phyloP scores from a whole-genome alignment of 345 rosid species.

The Raphanus raphanistrum region DNA sequence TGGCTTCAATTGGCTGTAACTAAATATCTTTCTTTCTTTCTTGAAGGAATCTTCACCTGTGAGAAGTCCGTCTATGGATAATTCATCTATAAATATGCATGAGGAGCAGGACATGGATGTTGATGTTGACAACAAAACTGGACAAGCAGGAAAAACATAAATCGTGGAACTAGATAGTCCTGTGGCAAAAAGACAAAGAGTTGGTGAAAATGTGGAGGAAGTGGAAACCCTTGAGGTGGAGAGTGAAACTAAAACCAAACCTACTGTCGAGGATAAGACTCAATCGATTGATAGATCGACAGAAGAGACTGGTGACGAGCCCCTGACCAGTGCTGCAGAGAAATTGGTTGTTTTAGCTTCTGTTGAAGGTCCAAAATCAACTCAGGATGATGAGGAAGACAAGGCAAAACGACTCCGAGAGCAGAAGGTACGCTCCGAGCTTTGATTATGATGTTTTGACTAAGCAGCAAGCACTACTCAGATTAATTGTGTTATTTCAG shows the following conservation, averaged over 20 bases:
- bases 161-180: conserved; percentile 48
- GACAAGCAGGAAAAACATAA: conserved; percentile 43
- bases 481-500: conserved; percentile 30
- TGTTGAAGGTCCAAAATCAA: conserved; percentile 36
- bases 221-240: conserved; percentile 51
- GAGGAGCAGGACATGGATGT: conserved; percentile 64
- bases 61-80: conserved; percentile 70
- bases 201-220: conserved; percentile 43
- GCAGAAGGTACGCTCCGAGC: conserved; percentile 54
- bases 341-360: conserved; percentile 40
- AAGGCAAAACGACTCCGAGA: conserved; percentile 43
- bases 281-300: conserved; percentile 39
- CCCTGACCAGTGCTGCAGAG: conserved; percentile 43
- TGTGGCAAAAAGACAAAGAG: conserved; percentile 41
- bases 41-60: conserved; percentile 62
- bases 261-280: conserved; percentile 43
- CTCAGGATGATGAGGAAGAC: conserved; percentile 50
- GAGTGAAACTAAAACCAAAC: conserved; percentile 43
- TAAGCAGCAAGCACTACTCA: background rate
- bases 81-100: conserved; percentile 65
- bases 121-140: conserved; percentile 58
- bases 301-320: conserved; percentile 49
- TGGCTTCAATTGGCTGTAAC: background rate
- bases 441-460: conserved; percentile 1
- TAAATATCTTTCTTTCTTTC: background rate